A percentile compares a stretch with the other conserved stretches of the same genome.
Evolutionary conservation across 768 basidiomycete genomes (phyloP).

Genomic region (Russula compacta): DNA sequence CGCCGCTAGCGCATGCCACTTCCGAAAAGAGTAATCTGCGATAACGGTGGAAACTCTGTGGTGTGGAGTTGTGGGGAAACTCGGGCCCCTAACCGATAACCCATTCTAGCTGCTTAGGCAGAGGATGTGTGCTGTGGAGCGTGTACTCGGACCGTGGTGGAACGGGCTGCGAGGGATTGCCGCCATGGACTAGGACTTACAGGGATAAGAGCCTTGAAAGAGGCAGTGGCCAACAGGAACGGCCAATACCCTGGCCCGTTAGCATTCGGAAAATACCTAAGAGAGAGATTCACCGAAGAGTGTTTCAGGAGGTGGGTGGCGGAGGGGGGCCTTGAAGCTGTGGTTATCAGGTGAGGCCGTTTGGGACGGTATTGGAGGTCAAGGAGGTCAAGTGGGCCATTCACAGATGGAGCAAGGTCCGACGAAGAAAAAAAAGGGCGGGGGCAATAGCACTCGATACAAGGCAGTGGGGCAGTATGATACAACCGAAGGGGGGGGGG

Average conservation of each 20-base stretch:
- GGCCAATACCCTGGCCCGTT: background rate
- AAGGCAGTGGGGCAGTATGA: background rate
- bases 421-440: background rate
- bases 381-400: background rate
- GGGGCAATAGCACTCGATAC: background rate
- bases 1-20: background rate
- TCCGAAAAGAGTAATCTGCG: background rate
- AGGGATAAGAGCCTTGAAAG: background rate
- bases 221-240: background rate
- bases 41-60: background rate
- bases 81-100: background rate
- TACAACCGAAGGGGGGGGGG: conserved; percentile 3
- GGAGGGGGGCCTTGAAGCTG: background rate
- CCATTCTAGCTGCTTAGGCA: background rate
- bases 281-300: background rate
- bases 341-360: background rate
- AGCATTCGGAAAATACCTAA: background rate
- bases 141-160: background rate
- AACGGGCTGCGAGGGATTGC: background rate
- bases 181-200: background rate
- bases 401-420: background rate
- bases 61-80: background rate
- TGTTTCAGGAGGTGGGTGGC: background rate
- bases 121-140: background rate
- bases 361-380: background rate